These are phyloP conservation scores for Eucalyptus tenuipes DNA, from an alignment of 345 rosid species.

Conservation along the genomic window DNA sequence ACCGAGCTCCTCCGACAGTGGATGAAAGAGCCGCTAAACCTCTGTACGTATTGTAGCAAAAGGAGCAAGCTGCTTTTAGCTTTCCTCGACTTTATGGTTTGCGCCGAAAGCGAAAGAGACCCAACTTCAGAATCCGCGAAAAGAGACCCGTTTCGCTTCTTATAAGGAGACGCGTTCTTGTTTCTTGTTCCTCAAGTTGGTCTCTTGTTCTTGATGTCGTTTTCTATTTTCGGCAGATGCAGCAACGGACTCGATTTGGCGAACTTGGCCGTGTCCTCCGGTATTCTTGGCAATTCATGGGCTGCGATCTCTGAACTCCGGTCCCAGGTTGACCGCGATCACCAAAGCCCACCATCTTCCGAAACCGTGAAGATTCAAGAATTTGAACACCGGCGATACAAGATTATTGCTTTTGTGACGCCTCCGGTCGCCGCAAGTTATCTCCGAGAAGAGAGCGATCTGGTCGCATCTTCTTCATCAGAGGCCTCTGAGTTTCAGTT, in stretches of 20 bases:
- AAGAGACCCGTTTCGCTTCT: neutral
- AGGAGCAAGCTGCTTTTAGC: neutral
- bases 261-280: slow-evolving; percentile 34
- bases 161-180: neutral
- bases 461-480: slow-evolving; percentile 19
- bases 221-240: slow-evolving; percentile 1
- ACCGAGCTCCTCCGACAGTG: neutral
- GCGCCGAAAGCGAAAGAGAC: neutral
- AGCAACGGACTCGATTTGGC: slow-evolving; percentile 25
- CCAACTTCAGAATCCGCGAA: neutral
- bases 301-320: slow-evolving; percentile 9
- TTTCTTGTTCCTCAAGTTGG: neutral
- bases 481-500: slow-evolving; percentile 16
- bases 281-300: slow-evolving; percentile 25
- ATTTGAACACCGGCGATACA: neutral
- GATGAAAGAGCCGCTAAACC: neutral
- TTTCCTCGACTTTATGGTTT: neutral
- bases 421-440: neutral
- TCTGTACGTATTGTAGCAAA: neutral
- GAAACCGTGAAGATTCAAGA: neutral
- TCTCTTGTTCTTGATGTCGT: neutral
- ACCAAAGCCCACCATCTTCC: neutral
- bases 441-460: neutral
- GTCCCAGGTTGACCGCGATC: neutral
- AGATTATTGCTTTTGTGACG: slow-evolving; percentile 26